These are phyloP conservation scores for Botryobasidium botryosum DNA, from an alignment of 768 basidiomycete genomes.

Conservation along the genomic window DNA sequence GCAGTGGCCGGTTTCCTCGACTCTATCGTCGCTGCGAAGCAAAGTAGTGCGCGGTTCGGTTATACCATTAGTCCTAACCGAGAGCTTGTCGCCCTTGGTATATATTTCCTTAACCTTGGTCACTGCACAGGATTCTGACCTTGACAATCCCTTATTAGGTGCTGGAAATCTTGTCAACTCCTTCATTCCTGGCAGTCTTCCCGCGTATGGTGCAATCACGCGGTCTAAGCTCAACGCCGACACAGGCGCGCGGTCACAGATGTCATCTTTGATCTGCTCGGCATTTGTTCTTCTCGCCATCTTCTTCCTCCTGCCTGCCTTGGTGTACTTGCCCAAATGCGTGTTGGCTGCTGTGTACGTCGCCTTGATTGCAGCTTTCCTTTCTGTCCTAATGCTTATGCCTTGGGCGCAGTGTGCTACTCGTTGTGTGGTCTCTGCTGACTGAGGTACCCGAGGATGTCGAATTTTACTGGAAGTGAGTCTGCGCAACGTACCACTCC, in stretches of 20 bases:
- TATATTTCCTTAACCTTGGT: neutral
- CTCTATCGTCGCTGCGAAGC: conserved; percentile 89
- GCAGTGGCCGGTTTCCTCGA: conserved; percentile 84
- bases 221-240: conserved; percentile 82
- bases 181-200: conserved; percentile 76
- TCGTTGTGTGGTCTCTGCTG: conserved; percentile 74
- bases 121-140: neutral
- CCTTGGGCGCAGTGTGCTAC: conserved; percentile 40
- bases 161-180: conserved; percentile 63
- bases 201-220: conserved; percentile 87
- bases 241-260: conserved; percentile 75
- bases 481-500: conserved; percentile 6
- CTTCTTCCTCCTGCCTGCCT: conserved; percentile 73
- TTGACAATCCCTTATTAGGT: conserved; percentile 19
- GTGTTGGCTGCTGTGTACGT: conserved; percentile 77
- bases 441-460: conserved; percentile 80
- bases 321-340: conserved; percentile 79
- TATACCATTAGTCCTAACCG: conserved; percentile 87
- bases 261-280: conserved; percentile 70
- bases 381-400: conserved; percentile 11
- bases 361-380: neutral
- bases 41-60: conserved; percentile 69
- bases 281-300: conserved; percentile 62
- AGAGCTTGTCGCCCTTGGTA: conserved; percentile 78
- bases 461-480: conserved; percentile 64